Evolutionary conservation across 1,284 basidiomycete genomes (phyloP), one percentile per base, ranked within the genome.

Genomic region (Xanthoconium separans): DNA sequence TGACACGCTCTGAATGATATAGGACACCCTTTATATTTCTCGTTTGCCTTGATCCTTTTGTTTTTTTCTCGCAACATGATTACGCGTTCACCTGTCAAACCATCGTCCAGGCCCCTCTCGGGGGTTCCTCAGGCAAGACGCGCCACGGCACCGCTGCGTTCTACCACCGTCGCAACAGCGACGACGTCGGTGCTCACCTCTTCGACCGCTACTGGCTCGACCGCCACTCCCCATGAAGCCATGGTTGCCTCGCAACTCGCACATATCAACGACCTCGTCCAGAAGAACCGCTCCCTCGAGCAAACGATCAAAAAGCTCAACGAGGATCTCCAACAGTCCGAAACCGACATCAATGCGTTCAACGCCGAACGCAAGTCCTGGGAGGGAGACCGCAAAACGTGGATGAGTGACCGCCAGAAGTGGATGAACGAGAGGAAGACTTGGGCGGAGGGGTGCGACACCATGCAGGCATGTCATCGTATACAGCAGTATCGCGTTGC

Each of bases 231-330:
- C 5, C 70, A 78, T 47, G 81, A 85, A 56, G 74, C 82, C 24
- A 76, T 80, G 75, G 71, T 73, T 54, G 65, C 73, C 24, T 79
- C 82, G 11, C 79, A 85, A 63, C 83, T 83, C 54, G 70, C 75
- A 6, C 86, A 87, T 62, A 85, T 89, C 51, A 77, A 82, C 50
- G 84, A 88, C 45, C 78, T 89, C 47, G 83, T 87, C 4, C 77
- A 83, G 58, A 75, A 81, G 57, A 85, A 81, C 65, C 80, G 80
- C 30, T 79, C 78, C 1, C 75, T 85, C 50, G 84, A 87, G 55
- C 77, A 83, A 55, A 78, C 76, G 1, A 77, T 78, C 64, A 77
- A 78, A 60, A 79, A 76, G 44, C 73, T 84, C n/a, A 61, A 70
- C 7, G 77, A 78, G 20, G 75, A 81, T 46, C 59, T 81, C 34